Conservation (phyloP, 1,139 yeast species). For the Nematodospora anomalae region DNA sequence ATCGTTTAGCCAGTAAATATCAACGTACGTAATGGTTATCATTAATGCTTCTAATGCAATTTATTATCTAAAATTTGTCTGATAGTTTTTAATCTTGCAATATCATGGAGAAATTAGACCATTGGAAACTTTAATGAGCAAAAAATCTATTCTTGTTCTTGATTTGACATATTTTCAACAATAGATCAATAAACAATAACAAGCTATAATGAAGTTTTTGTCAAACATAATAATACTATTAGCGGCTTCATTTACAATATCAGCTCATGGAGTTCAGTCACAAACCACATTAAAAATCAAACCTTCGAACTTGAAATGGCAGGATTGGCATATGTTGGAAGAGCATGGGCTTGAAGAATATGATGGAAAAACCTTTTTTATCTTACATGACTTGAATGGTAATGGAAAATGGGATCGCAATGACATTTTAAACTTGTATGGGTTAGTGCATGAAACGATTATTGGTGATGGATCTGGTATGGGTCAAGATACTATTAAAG, state of each 20-base stretch:
- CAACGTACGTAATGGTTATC: too few relatives aligned
- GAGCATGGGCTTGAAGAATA: constrained; percentile 80
- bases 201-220: constrained; percentile 7
- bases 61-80: too few relatives aligned
- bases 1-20: too few relatives aligned
- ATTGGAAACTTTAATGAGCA: not conserved
- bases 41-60: too few relatives aligned
- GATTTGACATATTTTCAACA: too few relatives aligned
- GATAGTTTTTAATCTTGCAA: too few relatives aligned
- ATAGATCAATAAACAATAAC: not conserved
- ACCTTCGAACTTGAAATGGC: constrained; percentile 64
- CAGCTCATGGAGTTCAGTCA: constrained; percentile 22
- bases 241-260: constrained; percentile 9
- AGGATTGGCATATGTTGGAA: constrained; percentile 84
- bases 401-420: constrained; percentile 53
- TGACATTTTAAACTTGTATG: constrained; percentile 81
- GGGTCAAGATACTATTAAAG: constrained; percentile 54
- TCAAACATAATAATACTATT: constrained; percentile 4
- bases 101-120: too few relatives aligned
- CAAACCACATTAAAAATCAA: constrained; percentile 19
- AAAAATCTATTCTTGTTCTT: too few relatives aligned
- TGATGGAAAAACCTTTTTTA: constrained; percentile 78
- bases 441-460: constrained; percentile 65
- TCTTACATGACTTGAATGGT: constrained; percentile 67
- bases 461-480: constrained; percentile 91